phyloP scores from a whole-genome alignment of 1,284 basidiomycete genomes.

The Serendipita sp. region DNA sequence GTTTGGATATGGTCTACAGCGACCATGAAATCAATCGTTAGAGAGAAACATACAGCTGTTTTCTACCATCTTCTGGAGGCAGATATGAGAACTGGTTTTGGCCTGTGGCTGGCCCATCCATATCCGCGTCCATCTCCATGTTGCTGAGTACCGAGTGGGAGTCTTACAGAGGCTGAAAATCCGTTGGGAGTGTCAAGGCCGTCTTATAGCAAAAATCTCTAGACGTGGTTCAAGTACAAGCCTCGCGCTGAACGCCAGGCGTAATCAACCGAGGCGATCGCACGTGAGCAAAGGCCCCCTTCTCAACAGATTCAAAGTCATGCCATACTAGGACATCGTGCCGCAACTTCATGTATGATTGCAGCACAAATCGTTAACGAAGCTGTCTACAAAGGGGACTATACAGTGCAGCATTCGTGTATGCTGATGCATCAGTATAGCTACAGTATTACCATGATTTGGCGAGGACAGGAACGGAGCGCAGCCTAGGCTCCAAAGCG shows the following conservation, averaged over 20 bases:
- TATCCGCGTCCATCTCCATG: conserved; percentile 7
- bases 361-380: neutral
- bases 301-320: conserved; percentile 1
- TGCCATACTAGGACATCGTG: neutral
- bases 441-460: neutral
- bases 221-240: neutral
- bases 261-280: neutral
- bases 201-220: neutral
- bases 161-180: no score
- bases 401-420: conserved; percentile 4
- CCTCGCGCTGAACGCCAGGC: conserved; percentile 1
- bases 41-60: conserved; percentile 52
- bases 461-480: no score
- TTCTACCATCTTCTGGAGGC: conserved; percentile 33
- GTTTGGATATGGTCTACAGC: neutral
- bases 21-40: conserved; percentile 8
- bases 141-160: neutral
- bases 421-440: neutral
- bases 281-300: neutral
- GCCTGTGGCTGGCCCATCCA: conserved; percentile 1
- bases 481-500: neutral
- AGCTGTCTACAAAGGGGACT: neutral
- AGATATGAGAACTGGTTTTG: neutral
- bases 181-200: no score
- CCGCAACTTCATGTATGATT: conserved; percentile 4